phyloP scores from a whole-genome alignment of 306 rosid genomes.

The Dalbergia oliveri region DNA sequence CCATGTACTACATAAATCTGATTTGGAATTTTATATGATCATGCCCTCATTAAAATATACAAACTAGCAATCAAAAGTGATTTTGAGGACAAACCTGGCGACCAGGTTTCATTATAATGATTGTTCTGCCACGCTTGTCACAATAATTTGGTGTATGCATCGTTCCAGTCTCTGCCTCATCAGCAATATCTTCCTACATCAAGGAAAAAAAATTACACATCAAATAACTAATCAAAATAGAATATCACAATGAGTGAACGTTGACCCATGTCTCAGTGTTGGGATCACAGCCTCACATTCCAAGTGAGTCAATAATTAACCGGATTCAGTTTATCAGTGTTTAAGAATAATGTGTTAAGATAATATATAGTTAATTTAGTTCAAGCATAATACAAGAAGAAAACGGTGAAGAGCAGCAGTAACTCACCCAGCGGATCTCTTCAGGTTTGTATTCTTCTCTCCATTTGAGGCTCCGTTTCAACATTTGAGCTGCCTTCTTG shows the following conservation, averaged over 20 bases:
- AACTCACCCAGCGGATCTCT: slow-evolving; percentile 82
- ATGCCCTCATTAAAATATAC: slow-evolving; percentile 22
- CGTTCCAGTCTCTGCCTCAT: slow-evolving; percentile 79
- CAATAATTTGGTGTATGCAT: slow-evolving; percentile 65
- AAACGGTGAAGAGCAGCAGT: neutral
- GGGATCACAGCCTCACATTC: neutral
- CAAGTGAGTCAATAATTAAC: slow-evolving; percentile 7
- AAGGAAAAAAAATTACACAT: slow-evolving; percentile 19
- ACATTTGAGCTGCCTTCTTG: slow-evolving; percentile 87
- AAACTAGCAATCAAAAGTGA: slow-evolving; percentile 26
- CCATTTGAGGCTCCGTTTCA: slow-evolving; percentile 82
- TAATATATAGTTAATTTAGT: no score
- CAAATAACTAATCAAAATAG: slow-evolving; percentile 32
- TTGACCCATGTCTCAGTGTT: neutral
- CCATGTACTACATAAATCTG: no score
- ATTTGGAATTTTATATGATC: neutral
- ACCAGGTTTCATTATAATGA: slow-evolving; percentile 80
- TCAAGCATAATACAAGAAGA: neutral
- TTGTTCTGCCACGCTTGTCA: slow-evolving; percentile 78
- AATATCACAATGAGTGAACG: slow-evolving; percentile 17
- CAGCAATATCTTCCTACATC: slow-evolving; percentile 80
- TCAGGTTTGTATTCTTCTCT: slow-evolving; percentile 84
- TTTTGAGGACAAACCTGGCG: slow-evolving; percentile 69
- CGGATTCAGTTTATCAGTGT: slow-evolving; percentile 18
- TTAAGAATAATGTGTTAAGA: neutral